Conservation (phyloP, 2,329 filamentous ascomycete species). For the Chaetomium sp. region DNA sequence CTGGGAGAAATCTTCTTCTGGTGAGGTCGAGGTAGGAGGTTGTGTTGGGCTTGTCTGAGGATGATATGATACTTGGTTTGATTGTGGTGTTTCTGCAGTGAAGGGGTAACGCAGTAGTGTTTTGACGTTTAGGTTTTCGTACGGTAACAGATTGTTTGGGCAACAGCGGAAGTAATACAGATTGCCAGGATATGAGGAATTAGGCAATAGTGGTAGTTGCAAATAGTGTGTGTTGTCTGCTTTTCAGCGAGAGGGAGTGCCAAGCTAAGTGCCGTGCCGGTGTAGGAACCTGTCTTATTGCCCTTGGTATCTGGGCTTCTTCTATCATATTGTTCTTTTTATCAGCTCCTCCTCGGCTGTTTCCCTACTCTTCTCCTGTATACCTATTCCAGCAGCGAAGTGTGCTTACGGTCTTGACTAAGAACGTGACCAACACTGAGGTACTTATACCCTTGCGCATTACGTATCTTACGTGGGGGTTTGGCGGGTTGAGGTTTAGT, state of each 20-base stretch:
- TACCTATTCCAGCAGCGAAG: neutral
- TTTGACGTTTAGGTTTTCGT: neutral
- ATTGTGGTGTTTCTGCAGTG: neutral
- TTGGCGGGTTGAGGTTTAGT: neutral
- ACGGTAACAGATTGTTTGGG: conserved; percentile 5
- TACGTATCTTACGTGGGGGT: neutral
- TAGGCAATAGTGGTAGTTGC: neutral
- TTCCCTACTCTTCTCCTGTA: neutral
- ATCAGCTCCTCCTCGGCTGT: neutral
- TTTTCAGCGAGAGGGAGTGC: neutral
- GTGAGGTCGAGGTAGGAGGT: neutral
- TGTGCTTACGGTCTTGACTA: neutral
- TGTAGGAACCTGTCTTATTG: neutral
- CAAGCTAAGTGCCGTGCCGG: neutral
- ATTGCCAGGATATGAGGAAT: neutral
- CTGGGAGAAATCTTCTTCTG: neutral
- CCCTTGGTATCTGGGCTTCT: too few relatives aligned
- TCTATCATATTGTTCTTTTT: neutral
- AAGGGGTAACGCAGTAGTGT: neutral
- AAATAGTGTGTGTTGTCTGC: neutral
- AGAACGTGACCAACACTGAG: neutral
- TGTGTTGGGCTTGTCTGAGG: neutral
- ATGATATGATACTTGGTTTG: neutral
- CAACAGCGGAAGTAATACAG: neutral
- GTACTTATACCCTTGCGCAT: neutral